phyloP scores from a whole-genome alignment of 208 protist genomes.

The Crithidia fasciculata region DNA sequence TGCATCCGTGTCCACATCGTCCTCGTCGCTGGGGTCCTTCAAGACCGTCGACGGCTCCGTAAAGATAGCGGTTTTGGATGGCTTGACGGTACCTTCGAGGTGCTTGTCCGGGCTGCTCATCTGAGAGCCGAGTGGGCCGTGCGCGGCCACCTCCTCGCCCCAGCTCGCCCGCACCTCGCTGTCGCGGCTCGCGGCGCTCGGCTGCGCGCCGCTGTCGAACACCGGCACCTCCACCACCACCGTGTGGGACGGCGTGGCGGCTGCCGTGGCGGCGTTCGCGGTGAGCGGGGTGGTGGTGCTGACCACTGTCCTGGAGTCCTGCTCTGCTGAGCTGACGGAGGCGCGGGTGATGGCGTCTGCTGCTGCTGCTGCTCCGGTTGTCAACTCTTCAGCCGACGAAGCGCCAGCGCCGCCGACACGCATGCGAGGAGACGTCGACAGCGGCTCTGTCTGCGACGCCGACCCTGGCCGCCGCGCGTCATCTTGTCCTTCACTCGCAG shows the following conservation, averaged over 20 bases:
- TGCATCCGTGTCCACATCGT: background rate
- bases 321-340: background rate
- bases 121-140: background rate
- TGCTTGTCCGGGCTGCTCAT: conserved; percentile 5
- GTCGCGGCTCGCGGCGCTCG: background rate
- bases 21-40: background rate
- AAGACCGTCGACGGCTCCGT: background rate
- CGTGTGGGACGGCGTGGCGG: conserved; percentile 11
- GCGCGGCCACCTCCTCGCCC: background rate
- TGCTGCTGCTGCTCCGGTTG: background rate
- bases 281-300: conserved; percentile 11
- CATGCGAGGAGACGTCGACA: conserved; percentile 7
- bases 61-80: conserved; percentile 7
- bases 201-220: background rate
- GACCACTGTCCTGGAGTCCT: background rate
- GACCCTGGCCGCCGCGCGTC: conserved; percentile 16
- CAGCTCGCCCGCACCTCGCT: background rate
- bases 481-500: background rate
- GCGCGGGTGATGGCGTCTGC: background rate
- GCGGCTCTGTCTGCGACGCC: conserved; percentile 7
- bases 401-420: background rate
- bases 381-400: too few relatives aligned
- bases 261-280: conserved; percentile 4
- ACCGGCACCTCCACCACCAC: conserved; percentile 1
- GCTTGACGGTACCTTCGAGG: conserved; percentile 6